phyloP scores from a whole-genome alignment of 805 yeast genomes.

The Sugiyamaella americana region DNA sequence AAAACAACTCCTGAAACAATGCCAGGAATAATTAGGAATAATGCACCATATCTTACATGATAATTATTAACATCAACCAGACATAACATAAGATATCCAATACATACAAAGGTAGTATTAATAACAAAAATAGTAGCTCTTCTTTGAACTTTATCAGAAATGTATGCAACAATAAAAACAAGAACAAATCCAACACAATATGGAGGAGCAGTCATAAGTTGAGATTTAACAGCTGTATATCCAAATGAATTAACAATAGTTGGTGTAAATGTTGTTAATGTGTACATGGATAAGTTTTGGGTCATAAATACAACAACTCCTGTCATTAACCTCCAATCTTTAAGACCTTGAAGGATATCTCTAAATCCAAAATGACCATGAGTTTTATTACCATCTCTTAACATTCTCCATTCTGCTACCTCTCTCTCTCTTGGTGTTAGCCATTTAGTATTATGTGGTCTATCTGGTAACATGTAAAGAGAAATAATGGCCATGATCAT shows the following conservation, averaged over 20 bases:
- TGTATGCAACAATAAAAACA: slow-evolving; percentile 9
- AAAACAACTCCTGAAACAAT: slow-evolving; percentile 6
- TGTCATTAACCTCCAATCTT: slow-evolving; percentile 7
- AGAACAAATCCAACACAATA: slow-evolving; percentile 10
- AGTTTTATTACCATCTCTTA: slow-evolving; percentile 12
- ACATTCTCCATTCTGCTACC: slow-evolving; percentile 11
- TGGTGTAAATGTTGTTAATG: slow-evolving; percentile 40
- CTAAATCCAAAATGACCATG: slow-evolving; percentile 9
- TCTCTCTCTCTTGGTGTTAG: neutral
- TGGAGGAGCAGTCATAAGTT: slow-evolving; percentile 40
- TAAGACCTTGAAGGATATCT: slow-evolving; percentile 6
- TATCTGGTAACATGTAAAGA: neutral
- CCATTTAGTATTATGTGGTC: slow-evolving; percentile 2
- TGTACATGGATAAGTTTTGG: slow-evolving; percentile 24
- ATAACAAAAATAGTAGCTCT: slow-evolving; percentile 5
- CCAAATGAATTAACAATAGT: slow-evolving; percentile 42
- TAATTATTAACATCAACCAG: slow-evolving; percentile 7
- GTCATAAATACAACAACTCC: slow-evolving; percentile 7
- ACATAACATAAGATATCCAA: slow-evolving; percentile 10
- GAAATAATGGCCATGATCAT: neutral
- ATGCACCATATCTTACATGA: slow-evolving; percentile 9
- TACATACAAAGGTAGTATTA: slow-evolving; percentile 3
- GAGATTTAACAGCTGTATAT: slow-evolving; percentile 37
- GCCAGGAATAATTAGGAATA: slow-evolving; percentile 11
- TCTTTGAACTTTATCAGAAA: slow-evolving; percentile 6